phyloP scores from a whole-genome alignment of 352 stramenopile species.

The Phytophthora capsici region DNA sequence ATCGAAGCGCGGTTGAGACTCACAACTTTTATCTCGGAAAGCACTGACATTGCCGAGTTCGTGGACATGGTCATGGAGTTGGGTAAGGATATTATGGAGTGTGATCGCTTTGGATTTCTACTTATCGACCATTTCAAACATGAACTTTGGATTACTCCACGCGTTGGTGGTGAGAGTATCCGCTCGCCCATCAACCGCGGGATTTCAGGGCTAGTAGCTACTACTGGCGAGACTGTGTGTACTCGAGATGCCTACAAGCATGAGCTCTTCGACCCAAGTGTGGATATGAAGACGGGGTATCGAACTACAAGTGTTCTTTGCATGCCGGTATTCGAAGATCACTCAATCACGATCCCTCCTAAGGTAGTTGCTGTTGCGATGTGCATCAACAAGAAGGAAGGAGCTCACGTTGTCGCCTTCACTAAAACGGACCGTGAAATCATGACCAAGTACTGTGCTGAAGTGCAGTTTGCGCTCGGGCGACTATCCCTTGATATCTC shows the following conservation, averaged over 20 bases:
- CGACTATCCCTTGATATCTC: slow-evolving; percentile 75
- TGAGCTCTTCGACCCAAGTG: slow-evolving; percentile 68
- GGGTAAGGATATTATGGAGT: slow-evolving; percentile 81
- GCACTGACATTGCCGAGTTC: slow-evolving; percentile 66
- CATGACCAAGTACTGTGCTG: slow-evolving; percentile 67
- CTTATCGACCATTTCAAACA: slow-evolving; percentile 83
- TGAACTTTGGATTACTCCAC: slow-evolving; percentile 77
- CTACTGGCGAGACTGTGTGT: slow-evolving; percentile 59
- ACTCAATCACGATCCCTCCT: slow-evolving; percentile 42
- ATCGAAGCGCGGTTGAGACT: slow-evolving; percentile 69
- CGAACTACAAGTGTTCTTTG: slow-evolving; percentile 76
- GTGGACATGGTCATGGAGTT: slow-evolving; percentile 76
- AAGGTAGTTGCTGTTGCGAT: slow-evolving; percentile 80
- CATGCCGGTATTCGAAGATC: slow-evolving; percentile 78
- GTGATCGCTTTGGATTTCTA: slow-evolving; percentile 70
- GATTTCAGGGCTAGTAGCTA: slow-evolving; percentile 72
- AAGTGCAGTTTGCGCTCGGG: slow-evolving; percentile 75
- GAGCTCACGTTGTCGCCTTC: slow-evolving; percentile 72
- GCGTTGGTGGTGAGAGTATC: slow-evolving; percentile 55
- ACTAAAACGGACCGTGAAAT: slow-evolving; percentile 58
- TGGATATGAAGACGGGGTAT: slow-evolving; percentile 79
- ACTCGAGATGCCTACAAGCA: slow-evolving; percentile 80
- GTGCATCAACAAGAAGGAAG: slow-evolving; percentile 92
- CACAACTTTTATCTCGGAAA: slow-evolving; percentile 67
- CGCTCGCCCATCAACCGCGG: slow-evolving; percentile 72